Conservation (phyloP, 306 rosid species). For the Acacia acuminata region DNA sequence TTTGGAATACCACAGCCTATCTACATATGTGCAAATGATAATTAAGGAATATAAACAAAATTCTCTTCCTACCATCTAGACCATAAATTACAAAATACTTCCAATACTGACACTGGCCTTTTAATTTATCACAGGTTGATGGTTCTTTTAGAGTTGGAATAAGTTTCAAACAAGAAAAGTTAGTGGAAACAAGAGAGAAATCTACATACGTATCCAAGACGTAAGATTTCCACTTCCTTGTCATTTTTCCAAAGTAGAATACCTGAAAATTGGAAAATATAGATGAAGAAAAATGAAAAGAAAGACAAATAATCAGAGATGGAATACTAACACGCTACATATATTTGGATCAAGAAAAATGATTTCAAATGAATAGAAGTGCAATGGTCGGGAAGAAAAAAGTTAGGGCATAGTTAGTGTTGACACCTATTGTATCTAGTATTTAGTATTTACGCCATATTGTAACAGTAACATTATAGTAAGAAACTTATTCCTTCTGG, state of each 20-base stretch:
- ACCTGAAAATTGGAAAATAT: conserved; percentile 52
- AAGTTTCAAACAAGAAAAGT: conserved; percentile 8
- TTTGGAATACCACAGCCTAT: not conserved
- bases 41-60: not conserved
- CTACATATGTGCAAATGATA: not conserved
- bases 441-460: not conserved
- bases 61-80: not conserved
- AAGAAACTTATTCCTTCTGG: not conserved
- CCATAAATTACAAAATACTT: not conserved
- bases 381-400: not conserved
- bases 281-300: not conserved
- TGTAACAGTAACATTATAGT: not conserved
- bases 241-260: conserved; percentile 68
- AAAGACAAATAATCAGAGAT: not conserved
- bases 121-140: conserved; percentile 10
- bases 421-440: not conserved
- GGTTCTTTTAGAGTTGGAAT: not conserved
- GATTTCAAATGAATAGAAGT: not conserved
- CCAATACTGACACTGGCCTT: not conserved
- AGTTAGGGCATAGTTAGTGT: not conserved
- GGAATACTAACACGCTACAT: not conserved
- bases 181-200: not conserved
- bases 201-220: conserved; percentile 78
- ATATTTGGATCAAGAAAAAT: not conserved
- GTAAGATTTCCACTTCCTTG: conserved; percentile 72